phyloP scores from a whole-genome alignment of 345 rosid genomes.

The Populus ilicifolia region DNA sequence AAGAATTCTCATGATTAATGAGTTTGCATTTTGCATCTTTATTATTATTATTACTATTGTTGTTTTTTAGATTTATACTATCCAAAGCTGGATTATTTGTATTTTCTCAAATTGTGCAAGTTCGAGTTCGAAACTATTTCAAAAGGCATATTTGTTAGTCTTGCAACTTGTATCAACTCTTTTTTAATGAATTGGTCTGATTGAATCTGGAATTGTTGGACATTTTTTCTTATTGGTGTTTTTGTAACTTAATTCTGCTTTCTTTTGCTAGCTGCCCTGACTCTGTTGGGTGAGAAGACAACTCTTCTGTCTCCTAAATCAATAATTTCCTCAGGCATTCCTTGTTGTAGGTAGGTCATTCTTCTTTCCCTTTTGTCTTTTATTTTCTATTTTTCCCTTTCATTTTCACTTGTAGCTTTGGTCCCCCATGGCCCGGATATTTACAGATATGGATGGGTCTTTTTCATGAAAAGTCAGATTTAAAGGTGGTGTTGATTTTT shows the following conservation, averaged over 20 bases:
- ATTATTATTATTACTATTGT: neutral
- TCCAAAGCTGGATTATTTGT: neutral
- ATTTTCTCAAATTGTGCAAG: neutral
- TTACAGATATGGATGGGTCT: too few relatives aligned
- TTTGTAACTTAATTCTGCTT: constrained; percentile 15
- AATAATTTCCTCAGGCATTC: constrained; percentile 76
- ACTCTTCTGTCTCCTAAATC: constrained; percentile 91
- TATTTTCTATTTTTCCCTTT: neutral
- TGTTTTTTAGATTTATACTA: neutral
- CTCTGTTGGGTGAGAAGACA: constrained; percentile 93
- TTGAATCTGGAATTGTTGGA: constrained; percentile 1
- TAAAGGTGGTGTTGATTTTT: neutral
- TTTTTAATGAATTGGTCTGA: neutral
- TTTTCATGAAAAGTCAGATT: neutral
- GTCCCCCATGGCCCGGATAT: neutral
- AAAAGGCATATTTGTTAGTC: neutral
- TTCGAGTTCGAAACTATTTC: neutral
- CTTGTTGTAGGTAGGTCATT: constrained; percentile 84
- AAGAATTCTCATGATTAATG: neutral
- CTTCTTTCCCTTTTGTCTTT: constrained; percentile 1
- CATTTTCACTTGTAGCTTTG: constrained; percentile 1
- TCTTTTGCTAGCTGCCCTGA: constrained; percentile 67
- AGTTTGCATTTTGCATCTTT: neutral
- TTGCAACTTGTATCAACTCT: neutral
- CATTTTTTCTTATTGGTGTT: constrained; percentile 4